Evolutionary conservation across 495 filamentous ascomycete genomes (phyloP), one percentile per base, ranked within the genome.

Genomic region (Xylaria scruposa): DNA sequence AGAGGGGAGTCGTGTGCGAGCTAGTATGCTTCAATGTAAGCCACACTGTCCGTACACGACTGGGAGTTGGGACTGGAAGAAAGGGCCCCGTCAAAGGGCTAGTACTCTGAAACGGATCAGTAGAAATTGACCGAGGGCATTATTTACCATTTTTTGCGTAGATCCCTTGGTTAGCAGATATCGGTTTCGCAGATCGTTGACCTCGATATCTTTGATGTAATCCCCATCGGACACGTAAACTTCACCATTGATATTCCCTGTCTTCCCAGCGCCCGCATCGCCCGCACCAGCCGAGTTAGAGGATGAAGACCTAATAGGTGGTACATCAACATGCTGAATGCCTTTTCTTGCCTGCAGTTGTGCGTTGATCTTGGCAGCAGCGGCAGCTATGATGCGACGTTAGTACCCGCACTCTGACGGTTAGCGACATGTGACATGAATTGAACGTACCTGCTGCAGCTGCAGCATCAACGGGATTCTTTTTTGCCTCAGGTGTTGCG

Each of bases 111-210:
- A 83, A 83, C 85, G 76, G 83, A 95, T 97, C 93, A 97, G 94
- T 92, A 87, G 84, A 85, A 79, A 87, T 85, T 83, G 78, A 87
- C 90, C 85, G 90, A 88, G 90, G 84, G 81, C 78, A 77, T 79
- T 80, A 93, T 91, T 97, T 98, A 99, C 96, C 96, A 95, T 97
- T 88, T 97, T 97, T 87, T 99, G 96, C 74, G 94, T 97, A 77
- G 93, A 91, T 75, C 96, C 95, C 88, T 97, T 99, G 73, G 96
- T 99, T 84, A 99, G 88, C 81, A 94, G 93, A 79, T 99, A 99
- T 75, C 95, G 92, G 80, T 99, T 99, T 76, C 95, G 93, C 75
- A 98, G 83, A 80, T 98, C 94, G 84, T 99, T 99, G 82, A 99
- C 94, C 82, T 98, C 96, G 78, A 99, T 97, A 78, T 98, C 96